These are phyloP conservation scores for Wickerhamiella galacta DNA, from an alignment of 805 yeast genomes.

Conservation along the genomic window DNA sequence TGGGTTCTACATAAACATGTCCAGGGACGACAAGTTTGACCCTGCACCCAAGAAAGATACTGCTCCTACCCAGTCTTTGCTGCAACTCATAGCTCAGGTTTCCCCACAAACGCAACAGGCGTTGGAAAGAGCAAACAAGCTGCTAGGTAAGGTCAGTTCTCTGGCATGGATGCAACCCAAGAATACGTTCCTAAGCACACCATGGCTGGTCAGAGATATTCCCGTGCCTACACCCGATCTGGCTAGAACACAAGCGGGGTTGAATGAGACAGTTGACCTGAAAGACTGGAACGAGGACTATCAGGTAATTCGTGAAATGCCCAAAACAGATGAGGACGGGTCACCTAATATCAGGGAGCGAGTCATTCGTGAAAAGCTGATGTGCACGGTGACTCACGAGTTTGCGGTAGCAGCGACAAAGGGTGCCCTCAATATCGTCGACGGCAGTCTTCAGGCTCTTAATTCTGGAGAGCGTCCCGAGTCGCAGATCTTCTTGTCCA, in stretches of 20 bases:
- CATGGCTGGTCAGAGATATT: constrained; percentile 47
- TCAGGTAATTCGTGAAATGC: constrained; percentile 65
- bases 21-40: constrained; percentile 52
- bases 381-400: constrained; percentile 55
- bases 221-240: constrained; percentile 27
- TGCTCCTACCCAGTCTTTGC: constrained; percentile 34
- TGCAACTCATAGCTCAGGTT: constrained; percentile 41
- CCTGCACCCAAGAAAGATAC: constrained; percentile 30
- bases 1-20: constrained; percentile 68
- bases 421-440: constrained; percentile 62
- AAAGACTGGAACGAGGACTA: constrained; percentile 87
- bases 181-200: constrained; percentile 42
- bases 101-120: constrained; percentile 55
- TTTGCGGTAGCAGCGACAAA: constrained; percentile 60
- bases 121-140: constrained; percentile 34
- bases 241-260: constrained; percentile 41
- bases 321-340: constrained; percentile 20
- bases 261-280: constrained; percentile 24
- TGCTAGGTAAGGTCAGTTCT: constrained; percentile 11
- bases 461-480: constrained; percentile 56
- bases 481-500: constrained; percentile 53
- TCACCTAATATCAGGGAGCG: constrained; percentile 43
- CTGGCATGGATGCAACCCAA: constrained; percentile 35
- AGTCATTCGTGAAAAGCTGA: constrained; percentile 55
- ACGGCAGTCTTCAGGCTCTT: constrained; percentile 60